Base-by-base conservation (phyloP, 768 basidiomycete species). In the Collybiopsis luxurians region DNA sequence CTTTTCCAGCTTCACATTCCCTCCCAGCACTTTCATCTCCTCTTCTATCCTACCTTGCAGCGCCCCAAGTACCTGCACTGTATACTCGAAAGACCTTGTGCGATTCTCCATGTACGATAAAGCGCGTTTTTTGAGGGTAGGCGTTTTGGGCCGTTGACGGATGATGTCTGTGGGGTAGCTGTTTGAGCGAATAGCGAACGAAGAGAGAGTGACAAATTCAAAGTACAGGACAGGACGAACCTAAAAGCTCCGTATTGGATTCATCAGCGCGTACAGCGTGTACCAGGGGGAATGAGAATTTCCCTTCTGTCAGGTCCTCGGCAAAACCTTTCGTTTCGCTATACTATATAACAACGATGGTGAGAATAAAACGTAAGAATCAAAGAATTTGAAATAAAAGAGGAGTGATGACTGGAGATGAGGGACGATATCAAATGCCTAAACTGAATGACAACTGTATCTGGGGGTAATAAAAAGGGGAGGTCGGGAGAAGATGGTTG, bases 271-370 rank as follows among this genome's bases (percentile, higher is more conserved):
- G 85, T 43, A 98, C 87, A 15, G 89, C 87, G 68, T 98, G 96
- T 0, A 98, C 87, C 34, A 98, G 79, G 0, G 95, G 95, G 73
- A 98, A 98, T 2, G 92, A 95, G 75, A 98, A 98, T 70, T 98
- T 98, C 5, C 96, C 96, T 72, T 98, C 96, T 0, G 92, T 89
- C 13, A 98, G 77, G 67, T 98, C 96, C 70, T 98, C 95, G 0
- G 90, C 91, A 68, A 92, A 96, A 2, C 90, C 90, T 67, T 92
- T 92, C 66, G 87, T 90, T 40, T 82, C 80, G 1, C 85, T 76
- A 66, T 98, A 98, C 92, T 96, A 52, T 44, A 34, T 6, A 34
- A 34, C 31, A 34, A 34, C 5, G 31, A 34, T 34, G 31, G 31
- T 34, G 31, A 34, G 5, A 5, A 34, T 5, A 6, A 13, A 34